phyloP scores from a whole-genome alignment of 768 basidiomycete species.

The Mycena maculata region DNA sequence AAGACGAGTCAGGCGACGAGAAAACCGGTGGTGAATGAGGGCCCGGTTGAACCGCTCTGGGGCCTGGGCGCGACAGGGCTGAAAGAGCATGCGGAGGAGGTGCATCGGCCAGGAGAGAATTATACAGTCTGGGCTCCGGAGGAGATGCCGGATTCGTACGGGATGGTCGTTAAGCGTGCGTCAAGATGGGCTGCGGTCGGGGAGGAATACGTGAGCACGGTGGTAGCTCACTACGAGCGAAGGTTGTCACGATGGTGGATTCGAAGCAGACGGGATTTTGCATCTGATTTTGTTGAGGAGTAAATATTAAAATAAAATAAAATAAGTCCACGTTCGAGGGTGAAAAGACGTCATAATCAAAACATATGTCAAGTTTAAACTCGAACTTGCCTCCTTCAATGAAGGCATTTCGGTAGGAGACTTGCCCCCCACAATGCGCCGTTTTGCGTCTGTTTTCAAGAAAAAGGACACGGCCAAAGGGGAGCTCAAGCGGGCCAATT shows the following conservation, averaged over 20 bases:
- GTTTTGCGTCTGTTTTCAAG: constrained; percentile 70
- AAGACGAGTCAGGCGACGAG: constrained; percentile 20
- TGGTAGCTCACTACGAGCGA: constrained; percentile 76
- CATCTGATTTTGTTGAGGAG: no score
- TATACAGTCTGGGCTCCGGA: constrained; percentile 74
- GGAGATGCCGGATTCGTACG: constrained; percentile 70
- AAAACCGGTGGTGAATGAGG: constrained; percentile 24
- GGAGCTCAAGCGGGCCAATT: constrained; percentile 37
- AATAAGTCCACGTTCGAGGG: no score
- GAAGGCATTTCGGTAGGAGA: background rate
- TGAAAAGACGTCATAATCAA: no score
- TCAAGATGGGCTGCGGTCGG: constrained; percentile 68
- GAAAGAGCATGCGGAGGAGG: constrained; percentile 26
- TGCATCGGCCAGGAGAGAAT: constrained; percentile 64
- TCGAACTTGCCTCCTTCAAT: background rate
- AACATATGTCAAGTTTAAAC: no score
- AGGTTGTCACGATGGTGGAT: constrained; percentile 66
- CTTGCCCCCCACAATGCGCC: constrained; percentile 60
- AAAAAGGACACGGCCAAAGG: constrained; percentile 56
- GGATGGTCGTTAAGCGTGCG: constrained; percentile 61
- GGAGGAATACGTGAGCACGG: constrained; percentile 59
- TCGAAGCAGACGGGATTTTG: constrained; percentile 34
- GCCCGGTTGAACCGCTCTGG: background rate
- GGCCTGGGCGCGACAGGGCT: constrained; percentile 32
- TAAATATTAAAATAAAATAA: no score